A percentile compares a stretch with the other conserved stretches of the same genome.
phyloP scores from a whole-genome alignment of 805 yeast genomes.

The Barnettozyma botsteinii region DNA sequence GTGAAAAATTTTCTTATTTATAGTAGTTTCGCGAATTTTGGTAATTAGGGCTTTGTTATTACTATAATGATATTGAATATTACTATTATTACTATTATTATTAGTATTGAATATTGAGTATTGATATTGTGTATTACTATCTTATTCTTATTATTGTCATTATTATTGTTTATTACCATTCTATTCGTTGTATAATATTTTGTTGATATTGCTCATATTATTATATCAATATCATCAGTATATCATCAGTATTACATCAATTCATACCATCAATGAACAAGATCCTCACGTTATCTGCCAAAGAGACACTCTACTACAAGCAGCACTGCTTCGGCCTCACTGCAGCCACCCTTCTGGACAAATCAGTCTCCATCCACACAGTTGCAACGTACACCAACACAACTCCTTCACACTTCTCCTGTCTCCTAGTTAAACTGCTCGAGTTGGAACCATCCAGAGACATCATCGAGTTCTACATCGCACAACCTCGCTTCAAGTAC shows the following conservation, averaged over 20 bases:
- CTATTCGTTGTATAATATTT: too few species aligned
- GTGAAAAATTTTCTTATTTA: conserved; percentile 1
- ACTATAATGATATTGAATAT: too few species aligned
- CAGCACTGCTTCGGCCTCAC: conserved; percentile 46
- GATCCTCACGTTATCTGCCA: conserved; percentile 3
- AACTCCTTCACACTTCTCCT: conserved; percentile 68
- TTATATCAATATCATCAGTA: too few species aligned
- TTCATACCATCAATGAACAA: neutral
- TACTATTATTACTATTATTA: neutral
- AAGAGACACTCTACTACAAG: conserved; percentile 54
- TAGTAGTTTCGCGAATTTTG: conserved; percentile 1
- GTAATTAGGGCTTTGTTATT: conserved; percentile 4
- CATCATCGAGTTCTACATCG: conserved; percentile 47
- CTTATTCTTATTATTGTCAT: too few species aligned
- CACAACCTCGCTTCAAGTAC: conserved; percentile 72
- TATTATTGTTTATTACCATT: too few species aligned
- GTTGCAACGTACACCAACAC: conserved; percentile 55
- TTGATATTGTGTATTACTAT: too few species aligned
- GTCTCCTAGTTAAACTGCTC: conserved; percentile 68
- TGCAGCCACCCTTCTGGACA: conserved; percentile 45
- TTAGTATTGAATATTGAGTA: neutral
- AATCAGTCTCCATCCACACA: conserved; percentile 37
- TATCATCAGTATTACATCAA: too few species aligned
- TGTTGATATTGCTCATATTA: too few species aligned
- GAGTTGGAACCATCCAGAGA: conserved; percentile 67